Conservation (phyloP, 192 early-diverging fungal genomes). For the Pilaira anomala region DNA sequence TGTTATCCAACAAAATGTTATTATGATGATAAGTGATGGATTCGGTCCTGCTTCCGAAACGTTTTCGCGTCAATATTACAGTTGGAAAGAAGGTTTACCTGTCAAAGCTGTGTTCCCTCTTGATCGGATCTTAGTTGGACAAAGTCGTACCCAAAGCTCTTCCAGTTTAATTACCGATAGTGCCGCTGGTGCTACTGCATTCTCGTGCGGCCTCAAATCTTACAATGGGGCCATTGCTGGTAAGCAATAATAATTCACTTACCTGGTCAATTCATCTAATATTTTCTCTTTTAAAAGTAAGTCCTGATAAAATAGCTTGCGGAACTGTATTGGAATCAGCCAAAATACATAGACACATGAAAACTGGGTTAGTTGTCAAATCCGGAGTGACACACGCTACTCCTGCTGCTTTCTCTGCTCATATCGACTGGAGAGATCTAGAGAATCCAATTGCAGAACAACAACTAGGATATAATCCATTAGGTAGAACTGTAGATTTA, state of each 20-base stretch:
- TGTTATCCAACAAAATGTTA: conserved; percentile 45
- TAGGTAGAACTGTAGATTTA: conserved; percentile 82
- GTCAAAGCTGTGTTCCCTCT: conserved; percentile 53
- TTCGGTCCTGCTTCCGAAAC: conserved; percentile 95
- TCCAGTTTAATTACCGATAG: conserved; percentile 88
- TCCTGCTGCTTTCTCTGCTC: conserved; percentile 76
- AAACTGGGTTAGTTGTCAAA: conserved; percentile 92
- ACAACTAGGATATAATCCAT: conserved; percentile 84
- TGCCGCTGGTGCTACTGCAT: conserved; percentile 96
- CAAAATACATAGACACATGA: conserved; percentile 65
- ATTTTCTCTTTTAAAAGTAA: conserved; percentile 35
- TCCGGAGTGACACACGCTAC: conserved; percentile 94
- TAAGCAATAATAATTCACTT: neutral
- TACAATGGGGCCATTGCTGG: conserved; percentile 94
- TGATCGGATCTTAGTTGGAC: conserved; percentile 75
- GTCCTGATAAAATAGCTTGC: conserved; percentile 66
- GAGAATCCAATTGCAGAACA: conserved; percentile 87
- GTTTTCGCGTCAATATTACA: conserved; percentile 78
- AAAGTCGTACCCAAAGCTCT: conserved; percentile 81
- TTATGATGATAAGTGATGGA: conserved; percentile 93
- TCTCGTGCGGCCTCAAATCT: conserved; percentile 82
- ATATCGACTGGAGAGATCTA: conserved; percentile 73
- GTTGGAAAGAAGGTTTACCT: conserved; percentile 54
- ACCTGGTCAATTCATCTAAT: too few relatives aligned
- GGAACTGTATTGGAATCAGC: conserved; percentile 95